Evolutionary conservation across 2,329 filamentous ascomycete species (phyloP).

Genomic region (Cercospora sp.): DNA sequence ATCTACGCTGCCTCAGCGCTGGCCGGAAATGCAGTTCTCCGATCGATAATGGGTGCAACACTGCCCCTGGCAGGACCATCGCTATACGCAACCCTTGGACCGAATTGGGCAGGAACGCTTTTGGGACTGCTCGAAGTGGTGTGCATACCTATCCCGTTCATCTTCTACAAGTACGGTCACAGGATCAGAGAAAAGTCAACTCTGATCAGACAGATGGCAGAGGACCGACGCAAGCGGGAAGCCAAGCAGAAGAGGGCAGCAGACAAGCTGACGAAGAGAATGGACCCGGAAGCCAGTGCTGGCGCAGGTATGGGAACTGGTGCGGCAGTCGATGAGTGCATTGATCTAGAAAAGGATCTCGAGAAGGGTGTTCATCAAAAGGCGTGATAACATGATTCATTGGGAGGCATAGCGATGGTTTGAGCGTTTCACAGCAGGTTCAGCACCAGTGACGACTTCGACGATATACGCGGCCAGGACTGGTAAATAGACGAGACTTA

Average conservation of each 20-base stretch:
- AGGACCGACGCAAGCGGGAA: conserved; percentile 51
- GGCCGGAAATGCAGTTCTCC: conserved; percentile 74
- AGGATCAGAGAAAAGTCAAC: conserved; percentile 57
- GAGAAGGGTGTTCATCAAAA: conserved; percentile 22
- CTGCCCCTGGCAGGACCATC: conserved; percentile 72
- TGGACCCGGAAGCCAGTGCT: conserved; percentile 34
- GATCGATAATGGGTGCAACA: conserved; percentile 72
- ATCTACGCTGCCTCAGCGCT: conserved; percentile 80
- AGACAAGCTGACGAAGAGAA: conserved; percentile 33
- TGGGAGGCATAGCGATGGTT: conserved; percentile 4
- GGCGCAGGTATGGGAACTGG: conserved; percentile 45
- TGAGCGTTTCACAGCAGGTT: too few relatives aligned
- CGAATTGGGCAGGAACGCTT: conserved; percentile 77
- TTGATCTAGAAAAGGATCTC: conserved; percentile 31
- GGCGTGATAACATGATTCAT: neutral
- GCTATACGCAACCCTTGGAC: conserved; percentile 68
- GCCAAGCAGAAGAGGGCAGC: conserved; percentile 42
- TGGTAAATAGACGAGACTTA: neutral
- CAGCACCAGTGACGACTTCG: neutral
- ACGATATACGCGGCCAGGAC: neutral
- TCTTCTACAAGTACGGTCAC: conserved; percentile 49
- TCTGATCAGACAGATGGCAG: conserved; percentile 52
- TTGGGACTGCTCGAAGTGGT: conserved; percentile 70
- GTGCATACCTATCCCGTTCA: conserved; percentile 62
- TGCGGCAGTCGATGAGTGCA: conserved; percentile 38